phyloP scores from a whole-genome alignment of 2,329 filamentous ascomycete species.

The Ophiognomonia clavigignenti-juglandacearum region DNA sequence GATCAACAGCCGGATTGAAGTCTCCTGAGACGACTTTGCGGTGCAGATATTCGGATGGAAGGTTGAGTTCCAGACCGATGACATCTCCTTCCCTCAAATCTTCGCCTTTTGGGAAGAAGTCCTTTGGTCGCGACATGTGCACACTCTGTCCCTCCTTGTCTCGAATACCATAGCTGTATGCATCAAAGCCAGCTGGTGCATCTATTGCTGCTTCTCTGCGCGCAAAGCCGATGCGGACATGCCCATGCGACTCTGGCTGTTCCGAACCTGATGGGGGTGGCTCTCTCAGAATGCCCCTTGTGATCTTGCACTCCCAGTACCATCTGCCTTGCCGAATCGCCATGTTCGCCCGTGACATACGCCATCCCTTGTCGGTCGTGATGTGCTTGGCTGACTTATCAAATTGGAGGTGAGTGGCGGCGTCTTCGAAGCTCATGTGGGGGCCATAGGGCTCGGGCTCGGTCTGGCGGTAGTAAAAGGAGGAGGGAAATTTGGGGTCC shows the following conservation, averaged over 20 bases:
- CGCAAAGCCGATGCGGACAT: conserved; percentile 83
- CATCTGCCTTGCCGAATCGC: conserved; percentile 83
- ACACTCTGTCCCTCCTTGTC: conserved; percentile 89
- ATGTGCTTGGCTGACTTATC: conserved; percentile 70
- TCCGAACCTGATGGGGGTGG: conserved; percentile 34
- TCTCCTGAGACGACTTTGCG: conserved; percentile 81
- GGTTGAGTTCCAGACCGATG: conserved; percentile 85
- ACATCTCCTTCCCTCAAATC: conserved; percentile 87
- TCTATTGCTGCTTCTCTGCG: conserved; percentile 76
- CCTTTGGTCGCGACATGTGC: conserved; percentile 88
- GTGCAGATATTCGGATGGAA: conserved; percentile 81
- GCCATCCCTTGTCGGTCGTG: conserved; percentile 88
- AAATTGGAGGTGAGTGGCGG: conserved; percentile 79
- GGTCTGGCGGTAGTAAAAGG: conserved; percentile 82
- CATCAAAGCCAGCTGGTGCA: conserved; percentile 80
- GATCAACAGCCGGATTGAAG: conserved; percentile 81
- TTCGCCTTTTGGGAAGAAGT: conserved; percentile 76
- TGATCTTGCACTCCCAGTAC: conserved; percentile 92
- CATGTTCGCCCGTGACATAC: conserved; percentile 86
- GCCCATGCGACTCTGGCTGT: conserved; percentile 48
- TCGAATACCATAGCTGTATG: conserved; percentile 89
- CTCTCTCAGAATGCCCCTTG: conserved; percentile 61
- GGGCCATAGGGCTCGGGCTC: conserved; percentile 80
- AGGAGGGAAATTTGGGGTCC: conserved; percentile 80
- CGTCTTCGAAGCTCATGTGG: conserved; percentile 89